A percentile compares a stretch with the other conserved stretches of the same genome.
phyloP scores from a whole-genome alignment of 768 basidiomycete species.

The Lyophyllum shimeji region DNA sequence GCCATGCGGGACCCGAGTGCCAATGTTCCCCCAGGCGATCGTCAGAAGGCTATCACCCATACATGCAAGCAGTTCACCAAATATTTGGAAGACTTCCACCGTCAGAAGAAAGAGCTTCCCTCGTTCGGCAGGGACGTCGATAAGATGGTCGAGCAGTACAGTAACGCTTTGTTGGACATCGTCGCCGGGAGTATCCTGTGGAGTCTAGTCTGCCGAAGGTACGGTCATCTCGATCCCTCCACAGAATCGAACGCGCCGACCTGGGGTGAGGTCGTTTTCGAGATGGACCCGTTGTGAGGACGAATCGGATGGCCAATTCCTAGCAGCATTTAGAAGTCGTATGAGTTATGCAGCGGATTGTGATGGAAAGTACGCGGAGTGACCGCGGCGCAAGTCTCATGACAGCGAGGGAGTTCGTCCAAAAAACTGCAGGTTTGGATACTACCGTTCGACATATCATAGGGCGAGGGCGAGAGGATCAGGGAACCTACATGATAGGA shows the following conservation, averaged over 20 bases:
- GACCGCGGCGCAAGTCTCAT: too few species aligned
- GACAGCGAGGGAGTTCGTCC: too few species aligned
- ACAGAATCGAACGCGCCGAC: neutral
- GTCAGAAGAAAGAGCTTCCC: neutral
- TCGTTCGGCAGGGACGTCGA: conserved; percentile 3
- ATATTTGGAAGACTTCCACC: neutral
- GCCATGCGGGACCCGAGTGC: conserved; percentile 4
- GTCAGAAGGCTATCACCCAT: conserved; percentile 7
- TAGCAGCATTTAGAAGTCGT: too few species aligned
- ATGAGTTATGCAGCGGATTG: too few species aligned
- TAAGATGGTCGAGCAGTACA: neutral
- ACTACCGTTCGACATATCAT: too few species aligned
- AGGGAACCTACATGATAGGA: too few species aligned
- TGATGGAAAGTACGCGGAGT: too few species aligned
- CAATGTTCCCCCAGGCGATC: neutral
- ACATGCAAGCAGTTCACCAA: conserved; percentile 3
- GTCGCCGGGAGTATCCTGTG: conserved; percentile 10
- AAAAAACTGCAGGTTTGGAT: too few species aligned
- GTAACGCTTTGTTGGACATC: conserved; percentile 2
- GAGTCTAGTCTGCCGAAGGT: conserved; percentile 3
- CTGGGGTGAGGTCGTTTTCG: conserved; percentile 7
- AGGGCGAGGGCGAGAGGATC: too few species aligned
- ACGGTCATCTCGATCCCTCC: conserved; percentile 3
- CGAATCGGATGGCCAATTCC: neutral
- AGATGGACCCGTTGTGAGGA: conserved; percentile 6